Evolutionary conservation across 345 rosid species (phyloP), one percentile per base, ranked within the genome.

Genomic region (Heritiera littoralis): DNA sequence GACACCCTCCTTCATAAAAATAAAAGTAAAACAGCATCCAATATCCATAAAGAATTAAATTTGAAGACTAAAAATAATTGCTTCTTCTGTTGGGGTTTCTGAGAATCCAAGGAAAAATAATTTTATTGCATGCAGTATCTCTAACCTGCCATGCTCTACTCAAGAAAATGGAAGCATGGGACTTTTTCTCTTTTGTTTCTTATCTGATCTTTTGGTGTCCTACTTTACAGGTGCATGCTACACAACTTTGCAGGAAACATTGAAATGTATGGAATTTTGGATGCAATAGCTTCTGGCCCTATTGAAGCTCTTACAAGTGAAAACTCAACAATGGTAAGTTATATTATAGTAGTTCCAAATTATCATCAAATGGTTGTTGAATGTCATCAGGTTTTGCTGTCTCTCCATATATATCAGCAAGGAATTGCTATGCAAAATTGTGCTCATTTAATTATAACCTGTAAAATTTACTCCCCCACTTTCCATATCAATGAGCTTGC

Each of bases 231-330:
- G 95, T 91, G 95, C 78, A 89, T 91, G 95, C 93, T 91, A 66
- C 93, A 89, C 82, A 89, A 89, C 81, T 91, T 91, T 80, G 95
- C 95, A 15, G 95, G 93, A 84, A 91, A 91, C 66, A 35, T 87
- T 64, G 95, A 89, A 88, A 89, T 91, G 95, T 91, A 89, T 60
- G 95, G 95, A 46, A 60, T 85, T 75, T 80, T 91, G 78, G 95
- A 91, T 85, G 79, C 95, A 70, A 66, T 89, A 78, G 93, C 90
- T 83, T 85, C 89, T 74, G 93, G 92, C 18, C 95, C 95, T 28
- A 80, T 88, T 81, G 90, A 89, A 81, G 93, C 95, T 78, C 82
- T 87, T 72, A 77, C 32, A 54, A 89, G 90, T 83, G 80, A 80
- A 81, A 89, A 88, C 84, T 87, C 95, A 52, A 88, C 91, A 69